phyloP scores from a whole-genome alignment of 345 rosid genomes.

The Orychophragmus violaceus region DNA sequence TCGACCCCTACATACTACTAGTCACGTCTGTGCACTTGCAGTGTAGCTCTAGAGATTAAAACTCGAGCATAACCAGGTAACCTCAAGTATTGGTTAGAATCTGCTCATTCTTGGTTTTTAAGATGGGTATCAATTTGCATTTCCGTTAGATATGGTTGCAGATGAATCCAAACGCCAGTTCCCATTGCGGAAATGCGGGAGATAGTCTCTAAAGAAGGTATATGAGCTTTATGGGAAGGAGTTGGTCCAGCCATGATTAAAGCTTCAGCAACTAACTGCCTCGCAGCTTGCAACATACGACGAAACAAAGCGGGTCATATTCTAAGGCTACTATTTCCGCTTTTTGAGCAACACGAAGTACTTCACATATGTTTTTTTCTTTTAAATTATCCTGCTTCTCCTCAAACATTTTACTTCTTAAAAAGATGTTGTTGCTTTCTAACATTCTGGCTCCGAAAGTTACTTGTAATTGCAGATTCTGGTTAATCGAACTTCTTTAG shows the following conservation, averaged over 20 bases:
- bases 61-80: not conserved
- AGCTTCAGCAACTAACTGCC: slow-evolving; percentile 86
- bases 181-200: slow-evolving; percentile 48
- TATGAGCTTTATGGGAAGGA: slow-evolving; percentile 91
- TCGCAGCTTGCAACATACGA: slow-evolving; percentile 95
- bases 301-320: slow-evolving; percentile 78
- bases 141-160: slow-evolving; percentile 66
- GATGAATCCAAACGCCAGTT: slow-evolving; percentile 54
- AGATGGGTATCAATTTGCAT: not conserved
- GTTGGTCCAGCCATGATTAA: slow-evolving; percentile 90
- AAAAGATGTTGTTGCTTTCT: not conserved
- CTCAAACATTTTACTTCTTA: not conserved
- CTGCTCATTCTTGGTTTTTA: not conserved
- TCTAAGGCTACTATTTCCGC: slow-evolving; percentile 31
- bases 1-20: no score
- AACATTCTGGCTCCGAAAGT: slow-evolving; percentile 8
- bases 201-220: slow-evolving; percentile 66
- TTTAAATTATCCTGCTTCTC: slow-evolving; percentile 4
- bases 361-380: no score
- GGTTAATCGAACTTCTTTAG: slow-evolving; percentile 45
- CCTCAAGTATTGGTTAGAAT: not conserved
- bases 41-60: no score
- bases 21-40: no score
- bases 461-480: slow-evolving; percentile 48
- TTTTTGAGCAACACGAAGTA: no score